Percentiles rank a stretch among this genome's conserved stretches.
Evolutionary conservation across 305 asterid genomes (phyloP).

Genomic region (Fraxinus greggii): DNA sequence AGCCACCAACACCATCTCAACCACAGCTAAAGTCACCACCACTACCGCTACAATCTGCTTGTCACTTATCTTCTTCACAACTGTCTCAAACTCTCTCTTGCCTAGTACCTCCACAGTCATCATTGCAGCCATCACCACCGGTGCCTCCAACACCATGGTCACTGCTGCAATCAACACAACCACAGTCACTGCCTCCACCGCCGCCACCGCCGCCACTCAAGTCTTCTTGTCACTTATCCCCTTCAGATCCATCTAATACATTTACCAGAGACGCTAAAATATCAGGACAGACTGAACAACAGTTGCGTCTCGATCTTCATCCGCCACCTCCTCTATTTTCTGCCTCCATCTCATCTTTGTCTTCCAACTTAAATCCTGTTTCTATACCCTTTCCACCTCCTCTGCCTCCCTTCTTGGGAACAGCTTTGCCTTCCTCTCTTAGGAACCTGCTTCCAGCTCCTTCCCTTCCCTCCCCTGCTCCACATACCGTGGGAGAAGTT

Average conservation of each 20-base stretch:
- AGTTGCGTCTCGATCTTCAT: neutral
- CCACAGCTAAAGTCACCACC: conserved; percentile 8
- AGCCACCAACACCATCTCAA: neutral
- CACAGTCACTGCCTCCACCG: conserved; percentile 12
- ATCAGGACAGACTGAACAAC: neutral
- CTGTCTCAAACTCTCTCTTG: neutral
- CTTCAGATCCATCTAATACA: neutral
- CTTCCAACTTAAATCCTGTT: neutral
- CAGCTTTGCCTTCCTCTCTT: neutral
- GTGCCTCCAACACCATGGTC: neutral
- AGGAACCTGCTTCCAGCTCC: neutral
- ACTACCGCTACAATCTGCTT: conserved; percentile 5
- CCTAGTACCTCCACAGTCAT: conserved; percentile 2
- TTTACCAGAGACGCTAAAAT: neutral
- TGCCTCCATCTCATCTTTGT: neutral
- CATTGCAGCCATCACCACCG: neutral
- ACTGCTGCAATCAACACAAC: neutral
- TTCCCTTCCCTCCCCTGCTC: neutral
- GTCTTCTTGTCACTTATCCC: conserved; percentile 17
- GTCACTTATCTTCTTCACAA: neutral
- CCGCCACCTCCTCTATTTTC: neutral
- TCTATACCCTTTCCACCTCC: neutral
- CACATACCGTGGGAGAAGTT: neutral
- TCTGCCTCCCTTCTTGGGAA: neutral
- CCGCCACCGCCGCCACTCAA: conserved; percentile 18